phyloP scores from a whole-genome alignment of 305 asterid genomes.

The Solanum hybrid region DNA sequence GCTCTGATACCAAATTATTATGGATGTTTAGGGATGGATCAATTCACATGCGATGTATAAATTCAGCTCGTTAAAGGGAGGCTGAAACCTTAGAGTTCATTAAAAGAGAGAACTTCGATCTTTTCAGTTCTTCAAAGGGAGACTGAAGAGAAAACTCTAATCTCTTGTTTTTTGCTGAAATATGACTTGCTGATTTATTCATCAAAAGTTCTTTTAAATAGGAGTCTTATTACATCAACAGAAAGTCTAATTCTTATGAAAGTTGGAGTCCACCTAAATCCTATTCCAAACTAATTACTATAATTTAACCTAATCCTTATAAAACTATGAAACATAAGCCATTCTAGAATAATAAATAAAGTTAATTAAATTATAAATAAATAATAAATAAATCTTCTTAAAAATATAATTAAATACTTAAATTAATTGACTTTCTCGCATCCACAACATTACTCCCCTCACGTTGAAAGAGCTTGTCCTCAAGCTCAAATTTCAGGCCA shows the following conservation, averaged over 20 bases:
- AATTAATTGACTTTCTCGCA: too few species aligned
- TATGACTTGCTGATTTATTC: not conserved
- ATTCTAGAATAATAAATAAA: not conserved
- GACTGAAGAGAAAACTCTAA: not conserved
- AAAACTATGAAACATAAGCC: not conserved
- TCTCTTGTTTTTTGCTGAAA: not conserved
- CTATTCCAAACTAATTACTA: not conserved
- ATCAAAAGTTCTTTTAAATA: not conserved
- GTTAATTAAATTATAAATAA: too few species aligned
- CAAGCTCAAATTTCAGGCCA: too few species aligned
- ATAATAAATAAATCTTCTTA: not conserved
- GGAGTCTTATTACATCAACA: not conserved
- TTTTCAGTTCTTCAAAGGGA: not conserved
- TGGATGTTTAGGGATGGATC: not conserved
- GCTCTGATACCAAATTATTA: too few species aligned
- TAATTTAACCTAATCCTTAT: not conserved
- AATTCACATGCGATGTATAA: not conserved
- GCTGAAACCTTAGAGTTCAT: not conserved
- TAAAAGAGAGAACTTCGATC: not conserved
- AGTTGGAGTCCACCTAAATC: not conserved
- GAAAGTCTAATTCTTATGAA: not conserved
- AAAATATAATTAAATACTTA: too few species aligned
- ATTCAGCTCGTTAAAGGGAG: not conserved
- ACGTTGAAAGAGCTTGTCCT: too few species aligned
- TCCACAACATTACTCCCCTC: too few species aligned